Base-by-base conservation (phyloP, 352 stramenopile genomes). In the Phytophthora brassicae region DNA sequence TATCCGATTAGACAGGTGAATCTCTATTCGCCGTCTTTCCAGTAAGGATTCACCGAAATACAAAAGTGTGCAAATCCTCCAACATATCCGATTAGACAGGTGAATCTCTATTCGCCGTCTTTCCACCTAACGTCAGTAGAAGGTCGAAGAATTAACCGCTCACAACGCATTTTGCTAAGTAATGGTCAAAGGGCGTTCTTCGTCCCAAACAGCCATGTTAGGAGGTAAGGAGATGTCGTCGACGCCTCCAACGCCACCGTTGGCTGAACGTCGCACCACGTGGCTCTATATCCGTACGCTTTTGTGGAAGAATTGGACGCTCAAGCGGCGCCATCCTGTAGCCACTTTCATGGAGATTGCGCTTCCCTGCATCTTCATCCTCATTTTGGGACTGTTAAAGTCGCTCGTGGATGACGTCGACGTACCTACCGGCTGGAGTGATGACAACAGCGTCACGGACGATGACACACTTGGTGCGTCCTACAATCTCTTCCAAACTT, bases 291-390 rank as follows among this genome's bases (percentile, higher is more conserved):
- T 77, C 36, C 56, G 63, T 39, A 74, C 75, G 47, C 57, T 89
- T 46, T 60, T 86, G 28, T 83, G 79, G 74, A 91, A 91, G 62
- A 89, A 91, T 52, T 83, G 69, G 65, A 64, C 74, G 38, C 72
- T 89, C 13, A 91, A 91, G 70, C 61, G 67, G 9, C 78, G 79
- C 35, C 79, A 89, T 23, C 66, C 65, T 2, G 51, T 89, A 11
- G 79, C 68, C 20, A 86, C 76, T 11, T 64, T 79, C 12, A 62
- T 86, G 56, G 79, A 91, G 17, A 43, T 91, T 2, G 61, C 62
- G 12, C 60, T 91, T 11, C 82, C 82, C 1, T 77, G 60, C 47
- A 35, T 86, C 41, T 88, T 91, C 64, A 84, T 91, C 31, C 33
- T 89, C 24, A 38, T 89, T 7, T 49, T 89, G 60, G 71, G 78